A percentile compares a stretch with the other conserved stretches of the same genome.
phyloP scores from a whole-genome alignment of 2,329 filamentous ascomycete species.

The Talaromyces verruculosus region DNA sequence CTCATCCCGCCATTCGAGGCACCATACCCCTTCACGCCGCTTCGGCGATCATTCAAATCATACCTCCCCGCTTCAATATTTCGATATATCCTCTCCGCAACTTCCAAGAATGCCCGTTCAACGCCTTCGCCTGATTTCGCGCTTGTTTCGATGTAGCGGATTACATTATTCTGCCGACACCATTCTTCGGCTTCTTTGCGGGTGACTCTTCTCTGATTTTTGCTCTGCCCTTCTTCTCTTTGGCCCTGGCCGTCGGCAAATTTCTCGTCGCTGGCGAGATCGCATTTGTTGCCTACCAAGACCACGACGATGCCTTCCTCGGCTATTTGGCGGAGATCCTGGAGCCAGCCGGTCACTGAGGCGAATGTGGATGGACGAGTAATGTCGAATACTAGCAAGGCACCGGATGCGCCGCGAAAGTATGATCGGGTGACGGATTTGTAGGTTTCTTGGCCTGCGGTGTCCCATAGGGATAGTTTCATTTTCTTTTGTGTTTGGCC shows the following conservation, averaged over 20 bases:
- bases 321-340: constrained; percentile 90
- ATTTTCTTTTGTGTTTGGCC: constrained; percentile 66
- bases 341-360: constrained; percentile 88
- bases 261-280: constrained; percentile 54
- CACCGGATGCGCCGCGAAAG: constrained; percentile 77
- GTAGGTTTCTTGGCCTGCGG: constrained; percentile 94
- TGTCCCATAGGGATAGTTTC: constrained; percentile 95
- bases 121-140: constrained; percentile 95
- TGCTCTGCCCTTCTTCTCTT: neutral
- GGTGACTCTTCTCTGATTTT: constrained; percentile 70
- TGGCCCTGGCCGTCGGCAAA: constrained; percentile 29
- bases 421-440: constrained; percentile 94
- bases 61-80: constrained; percentile 96
- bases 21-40: constrained; percentile 74
- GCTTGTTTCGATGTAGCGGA: constrained; percentile 93
- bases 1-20: constrained; percentile 33
- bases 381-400: constrained; percentile 92
- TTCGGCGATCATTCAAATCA: constrained; percentile 87
- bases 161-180: constrained; percentile 79
- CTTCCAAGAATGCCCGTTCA: constrained; percentile 86
- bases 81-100: constrained; percentile 91
- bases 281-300: constrained; percentile 91
- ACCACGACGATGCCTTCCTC: constrained; percentile 95
- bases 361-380: constrained; percentile 79
- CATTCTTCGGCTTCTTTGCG: constrained; percentile 82